phyloP scores from a whole-genome alignment of 768 basidiomycete genomes.

The Gymnopilus dilepis region DNA sequence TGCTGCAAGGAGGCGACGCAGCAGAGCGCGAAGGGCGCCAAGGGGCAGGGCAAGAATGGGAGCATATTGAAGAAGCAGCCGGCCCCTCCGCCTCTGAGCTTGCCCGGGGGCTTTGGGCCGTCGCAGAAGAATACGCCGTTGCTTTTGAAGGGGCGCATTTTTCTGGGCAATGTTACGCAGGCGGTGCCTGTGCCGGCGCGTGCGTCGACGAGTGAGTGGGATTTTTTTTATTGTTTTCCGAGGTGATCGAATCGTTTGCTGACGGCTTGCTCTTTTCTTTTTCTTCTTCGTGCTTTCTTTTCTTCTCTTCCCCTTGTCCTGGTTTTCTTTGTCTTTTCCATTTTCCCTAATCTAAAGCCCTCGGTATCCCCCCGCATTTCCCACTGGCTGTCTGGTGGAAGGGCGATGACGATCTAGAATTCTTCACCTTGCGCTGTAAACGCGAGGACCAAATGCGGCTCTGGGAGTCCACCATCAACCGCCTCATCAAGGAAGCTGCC shows the following conservation, averaged over 20 bases:
- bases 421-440: conserved; percentile 91
- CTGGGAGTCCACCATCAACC: conserved; percentile 91
- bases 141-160: conserved; percentile 94
- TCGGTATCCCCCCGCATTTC: conserved; percentile 61
- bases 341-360: conserved; percentile 37
- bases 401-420: conserved; percentile 91
- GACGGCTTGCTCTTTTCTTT: conserved; percentile 9
- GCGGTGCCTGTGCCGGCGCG: conserved; percentile 68
- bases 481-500: conserved; percentile 82
- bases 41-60: conserved; percentile 84
- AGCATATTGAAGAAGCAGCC: conserved; percentile 88
- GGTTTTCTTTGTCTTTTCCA: conserved; percentile 9
- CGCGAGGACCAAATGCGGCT: conserved; percentile 90
- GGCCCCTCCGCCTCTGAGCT: conserved; percentile 48
- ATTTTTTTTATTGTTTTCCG: conserved; percentile 16
- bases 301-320: too few relatives aligned
- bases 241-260: neutral
- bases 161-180: conserved; percentile 93
- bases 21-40: conserved; percentile 59
- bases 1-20: conserved; percentile 93
- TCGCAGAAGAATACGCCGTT: conserved; percentile 81
- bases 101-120: conserved; percentile 57
- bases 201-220: conserved; percentile 64
- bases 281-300: conserved; percentile 6
- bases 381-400: conserved; percentile 94